Evolutionary conservation across 2,329 filamentous ascomycete genomes (phyloP).

Genomic region (Tolypocladium inflatum): DNA sequence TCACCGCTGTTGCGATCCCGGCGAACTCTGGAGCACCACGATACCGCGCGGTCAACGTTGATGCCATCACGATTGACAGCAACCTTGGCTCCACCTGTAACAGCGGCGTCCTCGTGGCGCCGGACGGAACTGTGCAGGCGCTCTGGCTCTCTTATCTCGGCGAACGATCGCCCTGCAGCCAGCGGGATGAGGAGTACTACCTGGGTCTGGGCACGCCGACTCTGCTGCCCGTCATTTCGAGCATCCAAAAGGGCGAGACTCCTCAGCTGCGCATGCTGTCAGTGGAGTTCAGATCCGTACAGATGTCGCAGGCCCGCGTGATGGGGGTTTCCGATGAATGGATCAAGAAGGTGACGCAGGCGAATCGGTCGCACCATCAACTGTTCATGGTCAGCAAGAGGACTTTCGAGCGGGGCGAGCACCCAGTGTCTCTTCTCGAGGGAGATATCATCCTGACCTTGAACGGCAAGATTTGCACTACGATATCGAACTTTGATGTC

Average conservation of each 20-base stretch:
- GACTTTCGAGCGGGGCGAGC: constrained; percentile 48
- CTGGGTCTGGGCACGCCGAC: constrained; percentile 85
- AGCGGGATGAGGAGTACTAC: constrained; percentile 93
- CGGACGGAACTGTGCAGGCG: constrained; percentile 88
- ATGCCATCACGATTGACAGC: constrained; percentile 95
- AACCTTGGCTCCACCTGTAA: constrained; percentile 85
- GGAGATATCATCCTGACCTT: constrained; percentile 88
- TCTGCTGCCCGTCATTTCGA: constrained; percentile 75
- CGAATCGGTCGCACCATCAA: constrained; percentile 88
- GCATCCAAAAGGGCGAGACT: constrained; percentile 70
- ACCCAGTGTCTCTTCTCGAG: constrained; percentile 59
- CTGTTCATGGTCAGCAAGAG: constrained; percentile 98
- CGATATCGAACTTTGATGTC: constrained; percentile 84
- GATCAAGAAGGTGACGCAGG: constrained; percentile 82
- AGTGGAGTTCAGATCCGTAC: constrained; percentile 88
- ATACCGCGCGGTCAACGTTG: constrained; percentile 90
- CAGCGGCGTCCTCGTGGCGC: constrained; percentile 81
- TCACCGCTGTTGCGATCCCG: constrained; percentile 93
- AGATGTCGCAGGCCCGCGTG: constrained; percentile 92
- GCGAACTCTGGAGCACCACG: constrained; percentile 85
- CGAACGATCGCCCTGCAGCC: constrained; percentile 67
- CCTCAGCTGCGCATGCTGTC: constrained; percentile 85
- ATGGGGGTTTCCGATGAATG: constrained; percentile 96
- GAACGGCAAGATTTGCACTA: constrained; percentile 86
- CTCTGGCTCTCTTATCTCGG: constrained; percentile 96